Evolutionary conservation across 2,329 filamentous ascomycete genomes (phyloP), one percentile per base, ranked within the genome.

Genomic region (Aspergillus vadensis): DNA sequence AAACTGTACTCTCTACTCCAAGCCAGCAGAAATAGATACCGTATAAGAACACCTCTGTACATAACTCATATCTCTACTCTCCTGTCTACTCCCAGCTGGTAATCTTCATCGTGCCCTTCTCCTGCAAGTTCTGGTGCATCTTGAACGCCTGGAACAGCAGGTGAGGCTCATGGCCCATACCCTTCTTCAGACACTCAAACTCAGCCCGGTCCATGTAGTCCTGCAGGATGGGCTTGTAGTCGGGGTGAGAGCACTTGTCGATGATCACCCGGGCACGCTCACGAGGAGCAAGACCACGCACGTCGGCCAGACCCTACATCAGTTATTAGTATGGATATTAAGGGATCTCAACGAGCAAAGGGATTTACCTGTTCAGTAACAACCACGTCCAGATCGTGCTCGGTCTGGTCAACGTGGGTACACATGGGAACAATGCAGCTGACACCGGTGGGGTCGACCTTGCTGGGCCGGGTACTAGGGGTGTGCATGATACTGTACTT

Each of bases 401-500:
- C 92, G 0, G 92, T 96, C 83, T 96, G 92, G 78, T 96, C 92
- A 67, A 96, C 83, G 79, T 96, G 92, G 4, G 91, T 96, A 79
- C 89, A 92, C 90, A 96, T 94, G 61, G 92, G 92, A n/a, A 96
- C 91, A 70, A 96, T 96, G 79, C 91, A 95, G 66, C 83, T 88
- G 59, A 96, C 86, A 66, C 92, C 92, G 59, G 87, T 86, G 1
- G 91, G 91, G 75, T 96, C 92, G 14, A 85, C 89, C 84, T 95
- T 96, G 70, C 85, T 87, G 10, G 91, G 91, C 21, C 92, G 85
- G 1, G 90, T 89, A 19, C 87, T 91, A 1, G 92, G 92, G 1
- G 92, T 96, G 82, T 96, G 92, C 92, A 96, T 96, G 82, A 96
- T 96, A 70, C 85, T 89, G 83, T 96, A 92, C 78, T 94, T 94